phyloP scores from a whole-genome alignment of 768 basidiomycete genomes.

The Obba rivulosa region DNA sequence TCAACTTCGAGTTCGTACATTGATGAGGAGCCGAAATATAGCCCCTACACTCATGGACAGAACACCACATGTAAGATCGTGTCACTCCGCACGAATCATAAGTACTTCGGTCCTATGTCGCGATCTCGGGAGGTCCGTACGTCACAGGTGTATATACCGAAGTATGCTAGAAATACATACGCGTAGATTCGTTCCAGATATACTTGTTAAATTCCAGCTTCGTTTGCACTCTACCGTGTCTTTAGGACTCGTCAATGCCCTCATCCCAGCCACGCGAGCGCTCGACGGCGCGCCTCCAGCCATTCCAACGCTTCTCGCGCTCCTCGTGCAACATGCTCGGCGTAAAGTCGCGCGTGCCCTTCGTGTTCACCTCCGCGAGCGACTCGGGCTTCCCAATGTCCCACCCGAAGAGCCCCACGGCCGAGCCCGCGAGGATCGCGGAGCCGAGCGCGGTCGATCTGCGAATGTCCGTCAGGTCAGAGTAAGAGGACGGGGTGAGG shows the following conservation, averaged over 20 bases:
- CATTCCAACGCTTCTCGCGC: slow-evolving; percentile 61
- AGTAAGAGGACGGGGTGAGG: background rate
- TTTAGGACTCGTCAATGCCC: slow-evolving; percentile 14
- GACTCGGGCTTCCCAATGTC: slow-evolving; percentile 80
- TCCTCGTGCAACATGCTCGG: slow-evolving; percentile 49
- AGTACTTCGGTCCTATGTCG: no score
- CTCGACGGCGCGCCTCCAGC: slow-evolving; percentile 89
- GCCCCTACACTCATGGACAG: no score
- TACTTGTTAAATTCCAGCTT: no score
- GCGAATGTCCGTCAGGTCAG: background rate
- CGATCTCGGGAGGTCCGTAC: no score
- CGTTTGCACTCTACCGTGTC: no score
- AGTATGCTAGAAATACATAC: no score
- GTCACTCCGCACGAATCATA: no score
- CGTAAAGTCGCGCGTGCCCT: slow-evolving; percentile 66
- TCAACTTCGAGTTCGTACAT: no score
- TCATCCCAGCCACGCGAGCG: slow-evolving; percentile 79
- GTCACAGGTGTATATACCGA: no score
- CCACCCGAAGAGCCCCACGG: slow-evolving; percentile 89
- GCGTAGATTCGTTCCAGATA: no score
- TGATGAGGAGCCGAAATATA: no score
- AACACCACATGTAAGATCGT: no score
- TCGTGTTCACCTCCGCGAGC: slow-evolving; percentile 80
- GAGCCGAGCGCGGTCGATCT: slow-evolving; percentile 95
- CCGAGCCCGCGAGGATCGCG: slow-evolving; percentile 87